These are phyloP conservation scores for Xylariaceae sp. DNA, from an alignment of 2,329 filamentous ascomycete genomes.

Conservation along the genomic window DNA sequence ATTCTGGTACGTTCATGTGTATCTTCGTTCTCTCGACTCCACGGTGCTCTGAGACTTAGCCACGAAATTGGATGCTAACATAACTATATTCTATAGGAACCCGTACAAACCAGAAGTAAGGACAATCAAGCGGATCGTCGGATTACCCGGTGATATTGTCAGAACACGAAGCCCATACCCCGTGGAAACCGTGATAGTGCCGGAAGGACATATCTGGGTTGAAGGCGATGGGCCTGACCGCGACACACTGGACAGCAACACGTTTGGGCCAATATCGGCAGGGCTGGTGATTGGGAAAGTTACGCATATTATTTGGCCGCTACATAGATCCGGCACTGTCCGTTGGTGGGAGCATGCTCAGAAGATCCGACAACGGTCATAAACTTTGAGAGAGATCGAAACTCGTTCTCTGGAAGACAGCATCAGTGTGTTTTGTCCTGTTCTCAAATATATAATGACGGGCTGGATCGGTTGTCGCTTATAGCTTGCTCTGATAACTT, in stretches of 20 bases:
- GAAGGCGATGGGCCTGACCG: conserved; percentile 79
- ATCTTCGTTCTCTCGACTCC: not conserved
- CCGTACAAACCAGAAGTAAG: conserved; percentile 65
- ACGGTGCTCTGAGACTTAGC: not conserved
- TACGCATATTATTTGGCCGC: conserved; percentile 68
- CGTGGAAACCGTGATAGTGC: conserved; percentile 57
- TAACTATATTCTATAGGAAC: conserved; percentile 44
- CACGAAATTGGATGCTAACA: conserved; percentile 5
- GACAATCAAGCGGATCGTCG: conserved; percentile 80
- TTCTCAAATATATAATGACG: too few species aligned
- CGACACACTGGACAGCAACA: conserved; percentile 78
- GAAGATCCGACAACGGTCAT: conserved; percentile 8
- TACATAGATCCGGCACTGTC: conserved; percentile 52
- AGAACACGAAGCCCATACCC: conserved; percentile 60
- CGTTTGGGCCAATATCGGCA: conserved; percentile 78
- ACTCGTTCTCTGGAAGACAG: too few species aligned
- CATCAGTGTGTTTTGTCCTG: too few species aligned
- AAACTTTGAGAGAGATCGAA: too few species aligned
- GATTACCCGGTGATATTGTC: conserved; percentile 73
- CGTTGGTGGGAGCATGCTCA: conserved; percentile 51
- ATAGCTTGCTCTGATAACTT: too few species aligned
- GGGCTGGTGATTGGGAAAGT: conserved; percentile 72
- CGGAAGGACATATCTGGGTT: conserved; percentile 86
- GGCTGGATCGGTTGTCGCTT: too few species aligned
- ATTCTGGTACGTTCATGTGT: conserved; percentile 49